These are phyloP conservation scores for Bruguiera hainesii DNA, from an alignment of 441 rosid genomes.

Conservation along the genomic window DNA sequence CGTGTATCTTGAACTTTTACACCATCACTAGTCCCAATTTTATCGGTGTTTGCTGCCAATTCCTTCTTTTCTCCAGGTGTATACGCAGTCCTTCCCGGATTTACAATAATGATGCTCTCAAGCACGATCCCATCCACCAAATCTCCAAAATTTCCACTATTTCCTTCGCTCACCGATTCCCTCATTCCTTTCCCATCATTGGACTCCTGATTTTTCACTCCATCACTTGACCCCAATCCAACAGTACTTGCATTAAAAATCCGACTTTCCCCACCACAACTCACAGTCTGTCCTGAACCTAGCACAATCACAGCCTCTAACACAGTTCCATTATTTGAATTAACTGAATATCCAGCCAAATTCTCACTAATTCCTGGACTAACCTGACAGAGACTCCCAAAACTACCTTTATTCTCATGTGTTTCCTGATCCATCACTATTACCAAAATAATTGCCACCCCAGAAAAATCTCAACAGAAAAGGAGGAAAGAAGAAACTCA, in stretches of 20 bases:
- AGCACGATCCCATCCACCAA: conserved; percentile 19
- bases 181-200: conserved; percentile 15
- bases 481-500: not conserved
- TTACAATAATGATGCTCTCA: conserved; percentile 25
- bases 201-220: conserved; percentile 13
- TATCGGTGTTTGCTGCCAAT: conserved; percentile 19
- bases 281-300: conserved; percentile 19
- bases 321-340: conserved; percentile 19
- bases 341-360: conserved; percentile 26
- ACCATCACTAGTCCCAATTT: conserved; percentile 20
- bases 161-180: conserved; percentile 15
- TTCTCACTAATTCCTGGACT: conserved; percentile 18
- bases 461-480: conserved; percentile 24
- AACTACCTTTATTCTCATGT: conserved; percentile 10
- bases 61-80: conserved; percentile 25
- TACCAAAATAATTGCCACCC: conserved; percentile 9
- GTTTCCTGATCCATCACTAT: conserved; percentile 32
- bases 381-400: conserved; percentile 20
- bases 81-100: conserved; percentile 21
- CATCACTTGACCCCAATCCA: conserved; percentile 26
- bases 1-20: conserved; percentile 6
- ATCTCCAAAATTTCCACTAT: conserved; percentile 24
- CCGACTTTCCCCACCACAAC: conserved; percentile 23
- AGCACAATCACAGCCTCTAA: conserved; percentile 24
- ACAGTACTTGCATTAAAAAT: conserved; percentile 17